Evolutionary conservation across 306 rosid species (phyloP), one percentile per base, ranked within the genome.

Genomic region (Prunus padus): DNA sequence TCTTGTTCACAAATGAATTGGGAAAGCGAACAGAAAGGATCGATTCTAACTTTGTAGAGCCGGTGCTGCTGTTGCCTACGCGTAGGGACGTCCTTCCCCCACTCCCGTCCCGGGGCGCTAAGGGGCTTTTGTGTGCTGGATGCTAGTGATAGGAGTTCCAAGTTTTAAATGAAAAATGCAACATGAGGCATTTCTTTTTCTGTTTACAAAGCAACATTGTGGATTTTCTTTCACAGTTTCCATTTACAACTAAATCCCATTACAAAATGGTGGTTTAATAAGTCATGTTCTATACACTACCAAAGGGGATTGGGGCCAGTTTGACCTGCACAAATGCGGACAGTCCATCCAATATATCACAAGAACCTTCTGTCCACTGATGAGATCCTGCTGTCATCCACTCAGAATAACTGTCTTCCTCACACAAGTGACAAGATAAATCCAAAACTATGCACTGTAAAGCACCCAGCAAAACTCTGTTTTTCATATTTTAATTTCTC

Each of bases 401-500:
- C 47, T 69, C 46, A 69, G 23, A 72, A 22, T 42, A 72, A 23
- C 50, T 10, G 16, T 18, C 16, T 65, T 55, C 18, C 69, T 73
- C 23, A n/a, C 37, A 57, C 57, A 26, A 57, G 28, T 56, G 22
- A 25, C 25, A 64, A 76, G 37, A 64, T 19, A 71, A 59, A 42
- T 51, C 75, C 46, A 76, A 33, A 47, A 56, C 42, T 65, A 42
- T 30, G 51, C 15, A 71, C 4, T 61, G 25, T 33, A 13, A 63
- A 30, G 57, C 67, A 80, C 72, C 49, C 61, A 60, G 22, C 23
- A 33, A n/a, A 70, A 70, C 45, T 72, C 44, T 23, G 8, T 11
- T 57, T n/a, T n/a, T 44, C 44, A 73, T 55, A 22, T 25, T 59
- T 26, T 19, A 0, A 23, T 45, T 60, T 72, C 16, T 69, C 37